Conservation (phyloP, 2,329 filamentous ascomycete species). For the Neofusicoccum laricinum region DNA sequence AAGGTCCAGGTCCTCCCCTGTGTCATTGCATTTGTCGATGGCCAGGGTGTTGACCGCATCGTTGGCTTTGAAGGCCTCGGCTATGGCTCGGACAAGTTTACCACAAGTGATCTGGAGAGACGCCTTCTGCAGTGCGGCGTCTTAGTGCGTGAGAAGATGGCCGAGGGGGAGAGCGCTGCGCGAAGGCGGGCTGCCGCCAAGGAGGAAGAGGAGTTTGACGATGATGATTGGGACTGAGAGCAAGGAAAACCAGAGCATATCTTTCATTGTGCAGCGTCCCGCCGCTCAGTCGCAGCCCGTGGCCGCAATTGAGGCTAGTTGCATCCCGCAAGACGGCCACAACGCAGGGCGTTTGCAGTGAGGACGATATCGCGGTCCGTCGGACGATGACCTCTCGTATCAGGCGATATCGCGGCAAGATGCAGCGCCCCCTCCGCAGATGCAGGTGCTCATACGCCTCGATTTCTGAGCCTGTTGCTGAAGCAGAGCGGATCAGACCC, state of each 20-base stretch:
- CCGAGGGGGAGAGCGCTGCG: slow-evolving; percentile 38
- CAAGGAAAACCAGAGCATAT: not conserved
- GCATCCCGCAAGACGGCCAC: not conserved
- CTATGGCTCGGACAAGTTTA: slow-evolving; percentile 52
- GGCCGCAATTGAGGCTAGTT: not conserved
- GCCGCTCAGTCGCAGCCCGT: not conserved
- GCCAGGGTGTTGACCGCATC: slow-evolving; percentile 54
- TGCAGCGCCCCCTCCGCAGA: not conserved
- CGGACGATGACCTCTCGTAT: not conserved
- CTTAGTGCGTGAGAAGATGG: slow-evolving; percentile 51
- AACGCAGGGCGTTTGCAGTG: not conserved
- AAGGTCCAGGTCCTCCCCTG: slow-evolving; percentile 59
- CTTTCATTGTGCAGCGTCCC: not conserved
- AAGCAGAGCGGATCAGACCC: not conserved
- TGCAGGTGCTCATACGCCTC: not conserved
- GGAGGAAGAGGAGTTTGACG: slow-evolving; percentile 43
- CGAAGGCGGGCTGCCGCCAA: slow-evolving; percentile 29
- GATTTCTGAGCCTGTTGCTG: too few relatives aligned
- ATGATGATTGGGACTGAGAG: slow-evolving; percentile 52
- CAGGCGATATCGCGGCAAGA: not conserved
- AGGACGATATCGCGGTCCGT: not conserved
- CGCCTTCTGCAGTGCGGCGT: slow-evolving; percentile 52
- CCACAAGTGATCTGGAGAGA: slow-evolving; percentile 52
- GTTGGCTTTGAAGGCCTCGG: slow-evolving; percentile 59
- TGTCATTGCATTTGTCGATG: slow-evolving; percentile 57